Base-by-base conservation (phyloP, 768 basidiomycete genomes). In the Mycena latifolia region DNA sequence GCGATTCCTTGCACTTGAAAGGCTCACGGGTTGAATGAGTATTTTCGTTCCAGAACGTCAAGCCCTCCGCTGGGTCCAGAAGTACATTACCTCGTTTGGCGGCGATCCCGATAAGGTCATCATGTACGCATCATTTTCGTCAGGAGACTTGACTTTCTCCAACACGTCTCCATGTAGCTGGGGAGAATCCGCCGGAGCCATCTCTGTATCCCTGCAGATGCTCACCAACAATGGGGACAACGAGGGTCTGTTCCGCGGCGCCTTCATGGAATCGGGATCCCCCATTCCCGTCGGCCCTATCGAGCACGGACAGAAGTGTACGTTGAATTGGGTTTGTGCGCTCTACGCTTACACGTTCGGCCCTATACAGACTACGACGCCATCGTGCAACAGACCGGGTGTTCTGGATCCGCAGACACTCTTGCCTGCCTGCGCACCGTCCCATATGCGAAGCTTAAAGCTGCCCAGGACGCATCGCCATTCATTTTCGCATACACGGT, bases 21-120 rank as follows among this genome's bases (percentile, higher is more conserved):
- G 5, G 65, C 33, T 45, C 65, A 51, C n/a, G n/a, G n/a, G n/a
- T 29, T 18, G 12, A 37, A 11, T 33, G 31, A 33, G 5, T 33
- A 6, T 11, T 20, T 41, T 35, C 46, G 55, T 56, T 75, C 18
- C 29, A 89, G 84, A 86, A 68, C 81, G 85, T 2, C 78, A 85
- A 55, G 89, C 88, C 4, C 74, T 93, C 20, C 76, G 83, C 70
- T 93, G 90, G 91, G 84, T 91, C 0, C 84, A 90, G 64, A 77
- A 82, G 47, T 82, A 92, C 70, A 89, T 92, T 63, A 74, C 69
- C 28, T 80, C 81, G 18, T 92, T 92, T 69, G 90, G 91, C 5
- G 91, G 91, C 14, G 84, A 92, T 73, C 84, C 86, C 0, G 61
- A 65, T 1, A 86, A 84, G 62, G 87, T 87, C 8, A 85, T 84